Conservation (phyloP, 768 basidiomycete species). For the Xerocomus spinulosus region DNA sequence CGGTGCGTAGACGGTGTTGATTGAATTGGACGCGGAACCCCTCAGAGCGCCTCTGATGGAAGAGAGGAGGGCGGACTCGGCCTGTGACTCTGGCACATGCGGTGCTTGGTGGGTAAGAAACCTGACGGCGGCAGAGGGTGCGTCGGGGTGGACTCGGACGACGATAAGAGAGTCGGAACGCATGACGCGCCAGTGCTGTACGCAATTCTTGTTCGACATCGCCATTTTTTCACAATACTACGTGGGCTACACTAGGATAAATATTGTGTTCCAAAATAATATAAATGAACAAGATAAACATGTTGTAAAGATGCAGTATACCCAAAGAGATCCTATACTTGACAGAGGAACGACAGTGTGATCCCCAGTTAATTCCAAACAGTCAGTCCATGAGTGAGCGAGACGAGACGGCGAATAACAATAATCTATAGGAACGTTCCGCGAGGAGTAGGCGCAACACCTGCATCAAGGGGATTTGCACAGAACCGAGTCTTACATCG, state of each 20-base stretch:
- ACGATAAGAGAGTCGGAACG: constrained; percentile 14
- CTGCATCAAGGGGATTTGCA: too few relatives aligned
- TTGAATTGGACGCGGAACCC: constrained; percentile 44
- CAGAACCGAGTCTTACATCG: too few relatives aligned
- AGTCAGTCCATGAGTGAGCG: constrained; percentile 24
- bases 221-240: constrained; percentile 14
- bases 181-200: constrained; percentile 13
- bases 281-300: constrained; percentile 38
- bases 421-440: constrained; percentile 28
- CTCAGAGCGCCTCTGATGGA: constrained; percentile 59
- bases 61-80: constrained; percentile 43
- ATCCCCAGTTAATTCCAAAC: constrained; percentile 30
- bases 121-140: constrained; percentile 41
- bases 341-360: constrained; percentile 21
- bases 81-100: constrained; percentile 1
- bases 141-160: constrained; percentile 40
- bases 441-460: constrained; percentile 7
- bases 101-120: constrained; percentile 35
- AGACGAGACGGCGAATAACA: constrained; percentile 29
- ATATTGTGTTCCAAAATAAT: constrained; percentile 31
- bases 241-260: constrained; percentile 28
- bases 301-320: constrained; percentile 32
- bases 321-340: constrained; percentile 31
- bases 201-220: not conserved
- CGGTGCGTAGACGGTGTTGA: constrained; percentile 40